Percentiles rank a stretch among this genome's conserved stretches.
Evolutionary conservation across 495 filamentous ascomycete genomes (phyloP).

Genomic region (Xylaria cubensis): DNA sequence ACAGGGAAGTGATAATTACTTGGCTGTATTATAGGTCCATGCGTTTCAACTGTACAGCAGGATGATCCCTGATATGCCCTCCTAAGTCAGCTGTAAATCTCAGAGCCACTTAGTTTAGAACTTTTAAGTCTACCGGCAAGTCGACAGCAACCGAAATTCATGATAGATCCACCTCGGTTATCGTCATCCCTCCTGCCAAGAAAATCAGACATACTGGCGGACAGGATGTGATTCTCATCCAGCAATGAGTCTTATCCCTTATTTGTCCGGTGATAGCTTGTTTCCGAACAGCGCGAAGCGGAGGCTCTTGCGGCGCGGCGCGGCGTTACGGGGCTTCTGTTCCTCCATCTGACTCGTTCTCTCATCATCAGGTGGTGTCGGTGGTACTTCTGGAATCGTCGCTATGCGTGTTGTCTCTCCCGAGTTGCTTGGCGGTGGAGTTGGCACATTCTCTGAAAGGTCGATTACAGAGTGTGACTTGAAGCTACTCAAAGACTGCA

Average conservation of each 20-base stretch:
- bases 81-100: neutral
- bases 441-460: slow-evolving; percentile 32
- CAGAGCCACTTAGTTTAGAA: neutral
- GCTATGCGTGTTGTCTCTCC: slow-evolving; percentile 38
- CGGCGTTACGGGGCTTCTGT: slow-evolving; percentile 32
- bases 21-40: slow-evolving; percentile 5
- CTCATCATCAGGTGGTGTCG: slow-evolving; percentile 43
- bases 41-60: slow-evolving; percentile 13
- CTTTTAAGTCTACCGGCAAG: neutral
- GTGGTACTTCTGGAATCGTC: slow-evolving; percentile 41
- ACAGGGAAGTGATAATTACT: neutral
- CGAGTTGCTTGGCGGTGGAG: slow-evolving; percentile 37
- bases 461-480: slow-evolving; percentile 36
- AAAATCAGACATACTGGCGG: neutral
- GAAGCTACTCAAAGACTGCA: slow-evolving; percentile 39
- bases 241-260: neutral
- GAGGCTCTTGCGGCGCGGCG: slow-evolving; percentile 38
- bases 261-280: slow-evolving; percentile 18
- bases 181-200: neutral
- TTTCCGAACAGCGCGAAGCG: slow-evolving; percentile 39
- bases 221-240: neutral
- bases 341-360: slow-evolving; percentile 31
- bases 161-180: neutral
- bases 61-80: neutral
- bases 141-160: slow-evolving; percentile 1